Base-by-base conservation (phyloP, 2,329 filamentous ascomycete species). In the Geosmithia putterillii region DNA sequence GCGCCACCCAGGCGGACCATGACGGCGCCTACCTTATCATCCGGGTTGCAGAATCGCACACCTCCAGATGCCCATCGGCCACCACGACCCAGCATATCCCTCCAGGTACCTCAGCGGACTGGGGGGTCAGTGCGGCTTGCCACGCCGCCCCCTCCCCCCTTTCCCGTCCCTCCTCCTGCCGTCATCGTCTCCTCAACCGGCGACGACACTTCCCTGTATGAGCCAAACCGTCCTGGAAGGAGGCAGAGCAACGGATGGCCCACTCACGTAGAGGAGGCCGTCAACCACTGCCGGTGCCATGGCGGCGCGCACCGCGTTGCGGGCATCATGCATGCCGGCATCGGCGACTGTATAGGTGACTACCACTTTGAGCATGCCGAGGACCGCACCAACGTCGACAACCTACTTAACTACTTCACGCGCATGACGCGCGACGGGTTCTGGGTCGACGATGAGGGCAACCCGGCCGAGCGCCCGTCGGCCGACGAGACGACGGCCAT, bases 101-200 rank as follows among this genome's bases (percentile, higher is more conserved):
- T 67, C 5, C 62, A 64, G 34, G 62, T 65, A 3, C 63, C 64
- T 1, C 69, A 78, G 49, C 70, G 79, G 46, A 63, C 70, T 17
- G 69, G 76, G 1, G 77, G 77, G 1, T 68, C 73, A 3, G 76
- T 83, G 0, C 67, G 77, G 45, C 63, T 83, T 14, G 78, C 79
- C 20, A 83, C 79, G 20, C 46, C 48, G 15, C 49, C 47, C 6
- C 59, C 64, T 9, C 28, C 28, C 28, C 28, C 28, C 10, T 12
- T 14, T 15, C 58, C 64, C 2, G 71, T 32, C 6, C 38, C 38
- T 8, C 38, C 34, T 65, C 76, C 19, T 76, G 74, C 41, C 73
- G 72, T 20, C 42, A 47, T 39, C 22, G 21, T 39, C 20, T 12
- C 15, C 10, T 32, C 28, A 32, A 14, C 10, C 10, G 28, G 15